phyloP scores from a whole-genome alignment of 345 rosid genomes.

The Ceriops tagal region DNA sequence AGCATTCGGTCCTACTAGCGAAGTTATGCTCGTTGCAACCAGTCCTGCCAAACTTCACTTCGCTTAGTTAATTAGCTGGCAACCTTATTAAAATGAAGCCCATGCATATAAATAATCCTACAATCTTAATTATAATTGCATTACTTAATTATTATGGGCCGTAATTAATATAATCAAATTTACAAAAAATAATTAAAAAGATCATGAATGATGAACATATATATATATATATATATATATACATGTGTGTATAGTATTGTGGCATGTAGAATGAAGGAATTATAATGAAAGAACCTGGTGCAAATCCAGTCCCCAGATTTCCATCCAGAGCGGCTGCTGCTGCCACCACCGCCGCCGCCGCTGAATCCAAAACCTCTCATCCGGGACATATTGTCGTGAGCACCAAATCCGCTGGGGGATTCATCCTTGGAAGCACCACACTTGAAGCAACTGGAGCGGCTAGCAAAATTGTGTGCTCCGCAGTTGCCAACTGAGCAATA shows the following conservation, averaged over 20 bases:
- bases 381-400: slow-evolving; percentile 35
- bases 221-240: not conserved
- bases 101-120: no score
- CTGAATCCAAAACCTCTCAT: slow-evolving; percentile 41
- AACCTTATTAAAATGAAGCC: no score
- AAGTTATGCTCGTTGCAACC: slow-evolving; percentile 93
- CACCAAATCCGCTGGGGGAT: slow-evolving; percentile 33
- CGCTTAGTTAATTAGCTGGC: no score
- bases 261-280: not conserved
- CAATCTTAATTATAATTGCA: not conserved
- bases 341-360: slow-evolving; percentile 22
- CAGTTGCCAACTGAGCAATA: slow-evolving; percentile 80
- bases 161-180: not conserved
- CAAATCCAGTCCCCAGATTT: slow-evolving; percentile 94
- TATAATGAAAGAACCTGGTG: slow-evolving; percentile 44
- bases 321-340: slow-evolving; percentile 61
- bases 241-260: no score
- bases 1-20: slow-evolving; percentile 88
- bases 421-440: slow-evolving; percentile 81
- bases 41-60: slow-evolving; percentile 32
- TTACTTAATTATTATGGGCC: not conserved
- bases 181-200: not conserved
- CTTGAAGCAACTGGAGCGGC: slow-evolving; percentile 89
- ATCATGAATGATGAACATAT: not conserved
- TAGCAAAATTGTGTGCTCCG: slow-evolving; percentile 89